These are phyloP conservation scores for Fusarium pseudoanthophilum DNA, from an alignment of 2,329 filamentous ascomycete genomes.

Conservation along the genomic window DNA sequence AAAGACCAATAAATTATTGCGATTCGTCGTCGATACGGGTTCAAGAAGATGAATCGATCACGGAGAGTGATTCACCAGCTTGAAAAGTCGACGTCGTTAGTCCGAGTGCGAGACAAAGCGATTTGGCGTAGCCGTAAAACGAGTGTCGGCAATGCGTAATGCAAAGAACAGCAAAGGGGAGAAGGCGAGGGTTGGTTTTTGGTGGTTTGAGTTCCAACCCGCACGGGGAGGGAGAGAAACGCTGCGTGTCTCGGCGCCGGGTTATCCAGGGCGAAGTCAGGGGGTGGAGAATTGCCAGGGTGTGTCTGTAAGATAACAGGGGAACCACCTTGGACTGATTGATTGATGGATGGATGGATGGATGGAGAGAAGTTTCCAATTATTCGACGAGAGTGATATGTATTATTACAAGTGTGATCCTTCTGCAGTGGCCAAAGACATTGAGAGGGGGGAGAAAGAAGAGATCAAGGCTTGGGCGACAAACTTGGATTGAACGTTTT, in stretches of 20 bases:
- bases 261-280: conserved; percentile 39
- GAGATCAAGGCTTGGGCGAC: background rate
- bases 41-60: conserved; percentile 29
- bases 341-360: background rate
- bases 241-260: conserved; percentile 42
- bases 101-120: conserved; percentile 27
- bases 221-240: conserved; percentile 40
- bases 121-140: conserved; percentile 39
- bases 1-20: conserved; percentile 23
- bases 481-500: conserved; percentile 10
- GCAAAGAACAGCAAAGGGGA: conserved; percentile 40
- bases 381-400: background rate
- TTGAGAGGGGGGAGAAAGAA: background rate
- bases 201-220: conserved; percentile 37
- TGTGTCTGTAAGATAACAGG: conserved; percentile 33
- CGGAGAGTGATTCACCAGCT: conserved; percentile 28
- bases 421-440: background rate
- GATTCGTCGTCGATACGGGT: conserved; percentile 19
- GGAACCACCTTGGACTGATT: conserved; percentile 22
- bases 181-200: conserved; percentile 36
- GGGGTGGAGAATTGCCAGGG: conserved; percentile 18
- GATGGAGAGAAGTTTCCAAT: conserved; percentile 26
- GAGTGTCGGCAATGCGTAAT: conserved; percentile 43
- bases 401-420: background rate
- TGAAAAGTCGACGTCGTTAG: conserved; percentile 17